phyloP scores from a whole-genome alignment of 768 basidiomycete genomes.

The Cystofilobasidium ferigula region DNA sequence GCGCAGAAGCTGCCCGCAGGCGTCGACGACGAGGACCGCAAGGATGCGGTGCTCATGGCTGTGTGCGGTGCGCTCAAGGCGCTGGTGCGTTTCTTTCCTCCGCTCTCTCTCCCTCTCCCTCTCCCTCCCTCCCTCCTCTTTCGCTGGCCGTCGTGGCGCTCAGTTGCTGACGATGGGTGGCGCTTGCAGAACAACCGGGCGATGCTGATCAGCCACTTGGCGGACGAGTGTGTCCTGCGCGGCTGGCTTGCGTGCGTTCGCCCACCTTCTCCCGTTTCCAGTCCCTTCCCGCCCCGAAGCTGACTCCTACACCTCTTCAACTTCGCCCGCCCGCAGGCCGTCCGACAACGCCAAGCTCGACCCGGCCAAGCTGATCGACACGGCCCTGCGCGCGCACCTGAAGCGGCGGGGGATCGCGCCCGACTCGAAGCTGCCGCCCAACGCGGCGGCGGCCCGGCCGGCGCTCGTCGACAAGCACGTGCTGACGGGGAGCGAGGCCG shows the following conservation, averaged over 20 bases:
- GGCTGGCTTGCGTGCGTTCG: conserved; percentile 19
- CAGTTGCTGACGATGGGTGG: neutral
- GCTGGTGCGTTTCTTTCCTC: conserved; percentile 7
- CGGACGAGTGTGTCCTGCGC: neutral
- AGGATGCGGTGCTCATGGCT: conserved; percentile 21
- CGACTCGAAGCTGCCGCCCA: neutral
- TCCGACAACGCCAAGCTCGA: neutral
- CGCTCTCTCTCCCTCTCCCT: too few species aligned
- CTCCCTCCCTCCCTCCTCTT: neutral
- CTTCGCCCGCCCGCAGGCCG: neutral
- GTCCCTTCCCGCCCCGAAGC: neutral
- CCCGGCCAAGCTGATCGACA: neutral
- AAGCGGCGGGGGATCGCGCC: conserved; percentile 1
- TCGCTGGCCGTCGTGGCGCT: neutral
- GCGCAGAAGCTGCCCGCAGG: neutral
- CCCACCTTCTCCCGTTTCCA: neutral
- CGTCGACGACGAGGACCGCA: conserved; percentile 10
- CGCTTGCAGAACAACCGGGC: conserved; percentile 21
- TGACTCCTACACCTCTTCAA: neutral
- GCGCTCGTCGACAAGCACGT: conserved; percentile 21
- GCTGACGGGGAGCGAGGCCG: conserved; percentile 15
- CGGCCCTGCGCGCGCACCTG: conserved; percentile 19
- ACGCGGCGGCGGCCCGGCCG: neutral
- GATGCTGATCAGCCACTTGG: conserved; percentile 4
- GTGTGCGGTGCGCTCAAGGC: conserved; percentile 14